Conservation (phyloP, 441 rosid species). For the Arabidopsis lyrata region DNA sequence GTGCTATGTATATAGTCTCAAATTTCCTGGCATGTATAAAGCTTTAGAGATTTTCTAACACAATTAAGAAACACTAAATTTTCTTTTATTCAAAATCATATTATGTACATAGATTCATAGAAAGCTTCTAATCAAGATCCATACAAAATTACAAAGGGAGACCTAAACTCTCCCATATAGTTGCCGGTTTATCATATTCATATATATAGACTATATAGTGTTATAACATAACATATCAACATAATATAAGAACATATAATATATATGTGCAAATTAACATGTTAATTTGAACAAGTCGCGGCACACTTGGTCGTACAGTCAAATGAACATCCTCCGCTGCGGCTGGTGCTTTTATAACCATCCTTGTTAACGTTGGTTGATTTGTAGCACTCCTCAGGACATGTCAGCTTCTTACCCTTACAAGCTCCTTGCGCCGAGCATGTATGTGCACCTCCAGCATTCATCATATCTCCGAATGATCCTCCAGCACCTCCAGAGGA, state of each 20-base stretch:
- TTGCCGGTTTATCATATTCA: background rate
- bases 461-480: background rate
- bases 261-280: background rate
- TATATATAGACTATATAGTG: conserved; percentile 8
- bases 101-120: conserved; percentile 18
- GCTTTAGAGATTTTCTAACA: background rate
- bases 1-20: background rate
- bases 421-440: conserved; percentile 39
- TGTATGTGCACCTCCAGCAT: background rate
- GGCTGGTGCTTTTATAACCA: conserved; percentile 39
- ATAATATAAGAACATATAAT: background rate
- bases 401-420: conserved; percentile 34
- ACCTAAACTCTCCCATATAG: conserved; percentile 24
- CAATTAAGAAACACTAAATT: conserved; percentile 28
- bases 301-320: conserved; percentile 38
- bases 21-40: background rate
- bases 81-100: conserved; percentile 17
- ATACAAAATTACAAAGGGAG: conserved; percentile 3
- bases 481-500: background rate
- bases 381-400: conserved; percentile 39
- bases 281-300: conserved; percentile 6
- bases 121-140: conserved; percentile 20
- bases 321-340: conserved; percentile 40
- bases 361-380: conserved; percentile 33
- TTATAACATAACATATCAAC: background rate